A percentile compares a stretch with the other conserved stretches of the same genome.
Conservation (phyloP, 1,139 yeast genomes). For the Debaryomycetaceae sp. region DNA sequence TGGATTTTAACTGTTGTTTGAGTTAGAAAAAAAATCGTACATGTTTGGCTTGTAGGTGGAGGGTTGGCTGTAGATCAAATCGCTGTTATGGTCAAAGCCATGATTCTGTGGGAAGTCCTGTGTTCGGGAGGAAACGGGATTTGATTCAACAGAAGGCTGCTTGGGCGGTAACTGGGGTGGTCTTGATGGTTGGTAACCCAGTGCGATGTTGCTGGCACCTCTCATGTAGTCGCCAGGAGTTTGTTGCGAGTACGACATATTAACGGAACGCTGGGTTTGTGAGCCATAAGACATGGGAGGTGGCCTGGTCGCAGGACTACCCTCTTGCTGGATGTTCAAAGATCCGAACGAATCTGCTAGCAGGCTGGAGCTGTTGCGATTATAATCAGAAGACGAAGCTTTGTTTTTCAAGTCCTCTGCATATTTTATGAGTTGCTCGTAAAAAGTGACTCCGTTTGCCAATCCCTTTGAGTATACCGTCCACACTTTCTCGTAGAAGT, state of each 20-base stretch:
- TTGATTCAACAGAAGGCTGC: conserved; percentile 1
- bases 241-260: background rate
- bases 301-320: conserved; percentile 1
- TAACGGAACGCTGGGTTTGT: background rate
- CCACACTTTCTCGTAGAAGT: conserved; percentile 57
- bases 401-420: conserved; percentile 35
- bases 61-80: conserved; percentile 45
- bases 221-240: background rate
- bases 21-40: conserved; percentile 39
- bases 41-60: conserved; percentile 47
- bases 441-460: conserved; percentile 60
- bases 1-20: background rate
- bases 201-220: background rate
- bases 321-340: background rate
- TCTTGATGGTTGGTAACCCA: conserved; percentile 1
- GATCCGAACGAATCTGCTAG: background rate
- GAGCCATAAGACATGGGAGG: background rate
- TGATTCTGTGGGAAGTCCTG: background rate
- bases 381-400: conserved; percentile 11
- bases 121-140: background rate
- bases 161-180: conserved; percentile 9
- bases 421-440: conserved; percentile 49
- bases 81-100: conserved; percentile 3
- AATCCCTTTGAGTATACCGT: conserved; percentile 56
- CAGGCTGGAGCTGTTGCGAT: background rate